Percentiles rank a stretch among this genome's conserved stretches.
Evolutionary conservation across 176 grass and related monocot species (phyloP).

Genomic region (Ampelocalamus luodianensis): DNA sequence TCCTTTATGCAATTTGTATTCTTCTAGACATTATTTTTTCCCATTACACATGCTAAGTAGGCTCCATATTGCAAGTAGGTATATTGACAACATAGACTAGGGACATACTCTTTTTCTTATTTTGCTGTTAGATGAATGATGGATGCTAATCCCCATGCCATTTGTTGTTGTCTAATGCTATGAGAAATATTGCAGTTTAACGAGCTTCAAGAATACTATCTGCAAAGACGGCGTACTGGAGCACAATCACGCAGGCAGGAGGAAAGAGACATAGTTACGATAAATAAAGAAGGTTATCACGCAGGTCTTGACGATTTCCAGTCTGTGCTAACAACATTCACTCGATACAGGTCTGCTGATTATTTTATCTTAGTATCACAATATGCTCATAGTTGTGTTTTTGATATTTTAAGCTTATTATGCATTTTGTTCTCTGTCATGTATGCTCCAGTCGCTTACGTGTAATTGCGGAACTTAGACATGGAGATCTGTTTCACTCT

Average conservation of each 20-base stretch:
- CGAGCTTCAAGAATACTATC: conserved; percentile 97
- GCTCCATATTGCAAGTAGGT: conserved; percentile 12
- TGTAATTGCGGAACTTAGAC: conserved; percentile 93
- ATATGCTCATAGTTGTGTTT: conserved; percentile 18
- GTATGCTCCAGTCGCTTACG: conserved; percentile 71
- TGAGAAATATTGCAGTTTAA: conserved; percentile 69
- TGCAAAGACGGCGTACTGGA: conserved; percentile 79
- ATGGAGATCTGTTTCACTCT: conserved; percentile 96
- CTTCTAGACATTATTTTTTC: neutral
- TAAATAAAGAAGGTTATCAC: conserved; percentile 92
- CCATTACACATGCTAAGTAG: neutral
- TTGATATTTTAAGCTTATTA: conserved; percentile 8
- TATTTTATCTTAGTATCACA: conserved; percentile 7
- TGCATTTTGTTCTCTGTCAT: conserved; percentile 33
- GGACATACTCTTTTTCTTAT: neutral
- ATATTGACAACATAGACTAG: neutral
- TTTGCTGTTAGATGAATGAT: conserved; percentile 27
- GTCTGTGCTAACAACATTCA: conserved; percentile 97
- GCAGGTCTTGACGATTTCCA: conserved; percentile 94
- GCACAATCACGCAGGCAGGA: conserved; percentile 63
- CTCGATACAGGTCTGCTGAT: conserved; percentile 81
- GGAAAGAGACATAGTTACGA: conserved; percentile 60
- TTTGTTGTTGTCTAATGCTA: conserved; percentile 44
- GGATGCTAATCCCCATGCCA: neutral
- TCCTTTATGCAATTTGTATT: conserved; percentile 24